Evolutionary conservation across 1,284 basidiomycete species (phyloP), one percentile per base, ranked within the genome.

Genomic region (Agroathelia rolfsii): DNA sequence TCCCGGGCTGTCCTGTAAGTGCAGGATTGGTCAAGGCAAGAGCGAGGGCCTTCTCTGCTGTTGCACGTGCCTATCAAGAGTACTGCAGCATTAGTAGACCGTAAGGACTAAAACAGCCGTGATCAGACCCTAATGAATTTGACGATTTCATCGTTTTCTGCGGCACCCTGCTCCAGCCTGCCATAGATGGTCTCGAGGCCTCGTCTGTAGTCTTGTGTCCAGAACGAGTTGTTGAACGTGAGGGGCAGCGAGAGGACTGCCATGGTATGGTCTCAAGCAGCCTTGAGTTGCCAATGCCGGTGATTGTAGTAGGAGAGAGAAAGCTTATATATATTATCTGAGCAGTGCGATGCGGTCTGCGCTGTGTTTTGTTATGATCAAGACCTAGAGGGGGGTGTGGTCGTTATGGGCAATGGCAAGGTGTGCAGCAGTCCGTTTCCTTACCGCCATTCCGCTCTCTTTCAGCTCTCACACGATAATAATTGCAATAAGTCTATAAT

Each of bases 141-240:
- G 34, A 83, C 62, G 26, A 92, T 73, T 52, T 92, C 82, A 40
- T 77, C 69, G 58, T 89, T 81, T 61, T 93, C 88, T 12, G 66
- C 65, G 15, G 73, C 60, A 23, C 83, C 81, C 66, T 86, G 78
- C 47, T 88, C 78, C 21, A 90, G 72, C 56, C 86, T 82, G 29
- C 52, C 57, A 52, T 76, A 87, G 14, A 90, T 57, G 13, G 82
- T 72, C 43, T 90, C 76, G 16, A 92, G 67, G 20, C 88, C 88
- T 37, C 63, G 72, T 24, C 85, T 68, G 51, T 88, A 89, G 60
- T 90, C 86, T 52, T 86, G 78, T 6, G 87, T 74, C 88, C 88
- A 93, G 64, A 93, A 93, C 22, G 86, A 89, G 57, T 92, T 92
- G 41, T 70, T 74, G 55, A 93, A 93, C 13, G 72, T 74, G 42